Percentiles rank a stretch among this genome's conserved stretches.
Evolutionary conservation across 768 basidiomycete genomes (phyloP).

Genomic region (Tricholoma terreum): DNA sequence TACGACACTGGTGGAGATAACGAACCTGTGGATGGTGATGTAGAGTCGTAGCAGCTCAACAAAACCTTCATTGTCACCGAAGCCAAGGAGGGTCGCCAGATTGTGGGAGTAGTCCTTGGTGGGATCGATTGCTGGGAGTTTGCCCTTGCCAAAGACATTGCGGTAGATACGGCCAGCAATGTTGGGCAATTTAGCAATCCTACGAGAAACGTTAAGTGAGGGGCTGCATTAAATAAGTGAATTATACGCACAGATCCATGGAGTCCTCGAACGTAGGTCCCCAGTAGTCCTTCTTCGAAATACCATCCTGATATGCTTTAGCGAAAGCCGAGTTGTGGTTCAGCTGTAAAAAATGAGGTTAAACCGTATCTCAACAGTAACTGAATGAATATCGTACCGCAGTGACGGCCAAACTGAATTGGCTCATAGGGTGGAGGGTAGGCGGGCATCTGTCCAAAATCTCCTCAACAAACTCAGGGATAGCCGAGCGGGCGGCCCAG

Average conservation of each 20-base stretch:
- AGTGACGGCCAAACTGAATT: constrained; percentile 94
- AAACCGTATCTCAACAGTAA: neutral
- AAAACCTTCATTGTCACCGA: constrained; percentile 81
- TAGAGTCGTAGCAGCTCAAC: constrained; percentile 95
- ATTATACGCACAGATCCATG: constrained; percentile 68
- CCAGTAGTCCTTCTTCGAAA: constrained; percentile 97
- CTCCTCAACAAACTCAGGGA: constrained; percentile 96
- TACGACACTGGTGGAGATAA: neutral
- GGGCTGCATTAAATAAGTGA: neutral
- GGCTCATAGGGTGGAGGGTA: constrained; percentile 97
- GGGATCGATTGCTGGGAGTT: constrained; percentile 80
- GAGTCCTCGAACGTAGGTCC: constrained; percentile 86
- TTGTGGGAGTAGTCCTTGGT: constrained; percentile 89
- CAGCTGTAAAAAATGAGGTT: constrained; percentile 42
- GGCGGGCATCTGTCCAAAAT: constrained; percentile 90
- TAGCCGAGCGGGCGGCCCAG: constrained; percentile 89
- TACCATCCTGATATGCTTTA: constrained; percentile 88
- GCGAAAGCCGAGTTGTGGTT: constrained; percentile 97
- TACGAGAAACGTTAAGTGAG: constrained; percentile 23
- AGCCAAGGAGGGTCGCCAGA: constrained; percentile 86
- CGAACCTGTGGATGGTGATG: constrained; percentile 90
- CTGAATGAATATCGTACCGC: constrained; percentile 49
- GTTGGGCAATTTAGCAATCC: constrained; percentile 95
- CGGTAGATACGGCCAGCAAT: constrained; percentile 92
- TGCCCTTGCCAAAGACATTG: constrained; percentile 85